phyloP scores from a whole-genome alignment of 164 flowering plant genomes.

The Nymphaea colorata region DNA sequence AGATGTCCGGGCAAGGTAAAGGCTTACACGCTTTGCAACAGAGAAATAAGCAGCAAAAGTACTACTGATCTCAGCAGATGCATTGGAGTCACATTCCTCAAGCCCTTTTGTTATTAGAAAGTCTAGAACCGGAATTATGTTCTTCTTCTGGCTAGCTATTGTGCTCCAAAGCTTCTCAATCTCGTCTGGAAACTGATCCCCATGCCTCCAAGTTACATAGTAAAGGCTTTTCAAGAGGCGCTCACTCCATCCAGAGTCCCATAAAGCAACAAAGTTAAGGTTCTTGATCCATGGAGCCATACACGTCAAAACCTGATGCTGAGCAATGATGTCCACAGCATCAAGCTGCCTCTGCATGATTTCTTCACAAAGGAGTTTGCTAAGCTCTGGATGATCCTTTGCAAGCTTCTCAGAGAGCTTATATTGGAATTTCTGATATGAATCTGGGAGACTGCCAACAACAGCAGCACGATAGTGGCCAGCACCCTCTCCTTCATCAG shows the following conservation, averaged over 20 bases:
- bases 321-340: constrained; percentile 97
- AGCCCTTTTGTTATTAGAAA: constrained; percentile 93
- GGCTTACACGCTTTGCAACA: constrained; percentile 94
- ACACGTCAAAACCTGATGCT: constrained; percentile 97
- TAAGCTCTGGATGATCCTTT: constrained; percentile 94
- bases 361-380: constrained; percentile 95
- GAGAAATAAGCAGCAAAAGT: constrained; percentile 98
- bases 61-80: constrained; percentile 96
- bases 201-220: constrained; percentile 98
- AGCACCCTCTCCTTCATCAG: constrained; percentile 79
- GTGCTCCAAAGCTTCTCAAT: constrained; percentile 99
- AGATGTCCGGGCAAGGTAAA: constrained; percentile 91
- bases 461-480: constrained; percentile 94
- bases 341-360: constrained; percentile 99
- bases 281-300: constrained; percentile 99
- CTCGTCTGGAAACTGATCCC: constrained; percentile 98
- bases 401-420: constrained; percentile 96
- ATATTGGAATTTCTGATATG: constrained; percentile 97
- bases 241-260: constrained; percentile 97
- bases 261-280: constrained; percentile 86
- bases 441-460: constrained; percentile 97
- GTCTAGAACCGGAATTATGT: constrained; percentile 93
- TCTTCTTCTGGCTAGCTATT: constrained; percentile 84
- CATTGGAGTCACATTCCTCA: constrained; percentile 98
- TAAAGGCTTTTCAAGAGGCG: constrained; percentile 88